A percentile compares a stretch with the other conserved stretches of the same genome.
Conservation (phyloP, 805 yeast genomes). For the Diddensiella transvaalensis region DNA sequence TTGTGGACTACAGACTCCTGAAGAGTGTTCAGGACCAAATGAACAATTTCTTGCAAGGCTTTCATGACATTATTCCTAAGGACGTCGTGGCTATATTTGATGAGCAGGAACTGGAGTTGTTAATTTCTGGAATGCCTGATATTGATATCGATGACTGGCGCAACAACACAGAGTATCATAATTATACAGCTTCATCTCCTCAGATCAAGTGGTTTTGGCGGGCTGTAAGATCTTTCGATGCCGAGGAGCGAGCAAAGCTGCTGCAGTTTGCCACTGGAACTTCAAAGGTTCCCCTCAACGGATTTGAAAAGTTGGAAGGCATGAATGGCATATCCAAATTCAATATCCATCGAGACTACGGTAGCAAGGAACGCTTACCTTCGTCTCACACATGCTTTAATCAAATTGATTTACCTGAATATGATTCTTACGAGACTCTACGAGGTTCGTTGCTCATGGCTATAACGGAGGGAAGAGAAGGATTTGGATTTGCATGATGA, state of each 20-base stretch:
- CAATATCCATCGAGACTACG: conserved; percentile 85
- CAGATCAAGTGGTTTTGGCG: conserved; percentile 98
- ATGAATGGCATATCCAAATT: conserved; percentile 83
- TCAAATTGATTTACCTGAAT: conserved; percentile 90
- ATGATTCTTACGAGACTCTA: conserved; percentile 81
- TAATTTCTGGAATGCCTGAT: conserved; percentile 93
- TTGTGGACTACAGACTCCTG: conserved; percentile 83
- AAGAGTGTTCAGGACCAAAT: conserved; percentile 83
- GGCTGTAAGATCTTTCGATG: conserved; percentile 90
- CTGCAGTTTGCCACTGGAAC: conserved; percentile 97
- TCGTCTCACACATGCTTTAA: conserved; percentile 97
- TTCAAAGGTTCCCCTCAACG: conserved; percentile 90
- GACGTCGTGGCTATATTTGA: conserved; percentile 83
- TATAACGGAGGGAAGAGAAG: conserved; percentile 91
- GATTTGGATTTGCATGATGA: conserved; percentile 77
- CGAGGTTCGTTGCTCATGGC: conserved; percentile 80
- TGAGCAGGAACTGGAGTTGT: conserved; percentile 89
- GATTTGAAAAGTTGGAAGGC: conserved; percentile 86
- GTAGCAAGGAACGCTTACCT: conserved; percentile 80
- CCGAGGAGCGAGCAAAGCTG: conserved; percentile 89
- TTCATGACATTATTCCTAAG: conserved; percentile 83
- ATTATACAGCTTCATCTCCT: conserved; percentile 75
- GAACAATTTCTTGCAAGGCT: conserved; percentile 79
- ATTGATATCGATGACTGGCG: conserved; percentile 97
- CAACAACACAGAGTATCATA: conserved; percentile 70